Base-by-base conservation (phyloP, 75 land plant species). In the Pinus tabuliformis region DNA sequence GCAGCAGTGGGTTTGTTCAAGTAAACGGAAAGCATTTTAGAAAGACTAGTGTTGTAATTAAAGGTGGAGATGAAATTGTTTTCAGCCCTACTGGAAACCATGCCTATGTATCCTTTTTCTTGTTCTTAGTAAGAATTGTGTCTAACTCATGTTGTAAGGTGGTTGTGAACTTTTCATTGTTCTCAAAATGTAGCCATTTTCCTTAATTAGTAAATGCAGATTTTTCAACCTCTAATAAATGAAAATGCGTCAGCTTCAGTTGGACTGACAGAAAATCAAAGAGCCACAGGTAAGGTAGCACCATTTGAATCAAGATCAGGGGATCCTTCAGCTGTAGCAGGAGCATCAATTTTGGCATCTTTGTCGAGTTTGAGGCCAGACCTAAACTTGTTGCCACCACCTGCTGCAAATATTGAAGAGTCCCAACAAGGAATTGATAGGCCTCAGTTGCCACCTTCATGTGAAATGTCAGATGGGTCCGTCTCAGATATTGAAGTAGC, bases 61-160 rank as follows among this genome's bases (percentile, higher is more conserved):
- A 39, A 57, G 86, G 74, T 36, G 95, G 95, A 58, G 95, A 93
- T 84, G 93, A 93, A 65, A 42, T 93, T 76, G 76, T 93, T 52
- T 93, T 93, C 58, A 76, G 82, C 59, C 60, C 83, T 6, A 78
- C 85, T 30, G 83, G 84, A 2, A 83, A 82, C 24, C 86, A 89
- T 87, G 80, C 95, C 59, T 91, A 91, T 84, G 95, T 93, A 93
- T 93, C 95, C 95, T 79, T 81, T 78, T 64, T 26, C 7, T 4
- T 26, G 5, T 75, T 4, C 18, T 13, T 4, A 11, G n/a, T 28
- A 58, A 65, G 39, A 73, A 7, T 59, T 73, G 17, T 73, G 62
- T 17, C 33, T 9, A 73, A 22, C 30, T 18, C 36, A 16, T 73
- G 14, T 75, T n/a, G 8, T 3, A 20, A 33, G 36, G 18, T 60